Conservation (phyloP, 257 asterid species). For the Striga asiatica region DNA sequence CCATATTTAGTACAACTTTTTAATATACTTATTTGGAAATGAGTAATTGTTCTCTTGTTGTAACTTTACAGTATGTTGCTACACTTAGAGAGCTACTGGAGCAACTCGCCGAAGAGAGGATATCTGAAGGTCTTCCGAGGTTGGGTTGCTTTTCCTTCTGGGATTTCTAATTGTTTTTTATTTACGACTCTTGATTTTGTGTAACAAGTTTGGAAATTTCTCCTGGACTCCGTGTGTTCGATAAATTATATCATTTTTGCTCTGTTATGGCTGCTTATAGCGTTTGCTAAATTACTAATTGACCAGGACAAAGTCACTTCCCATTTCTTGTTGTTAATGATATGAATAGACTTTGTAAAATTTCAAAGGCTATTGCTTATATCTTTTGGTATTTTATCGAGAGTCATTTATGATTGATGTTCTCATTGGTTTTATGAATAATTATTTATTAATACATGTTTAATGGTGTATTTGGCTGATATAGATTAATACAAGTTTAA, state of each 20-base stretch:
- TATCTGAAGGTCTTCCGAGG: constrained; percentile 78
- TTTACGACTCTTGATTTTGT: not conserved
- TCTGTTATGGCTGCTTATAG: not conserved
- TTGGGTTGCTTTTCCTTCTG: constrained; percentile 19
- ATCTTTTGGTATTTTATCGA: not conserved
- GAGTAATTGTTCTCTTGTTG: constrained; percentile 10
- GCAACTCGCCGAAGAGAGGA: constrained; percentile 73
- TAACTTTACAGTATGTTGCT: constrained; percentile 57
- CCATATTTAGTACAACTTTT: not conserved
- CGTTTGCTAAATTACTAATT: not conserved
- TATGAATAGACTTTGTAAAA: not conserved
- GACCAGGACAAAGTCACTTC: not conserved
- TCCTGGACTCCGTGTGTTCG: too few relatives aligned
- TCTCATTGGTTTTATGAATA: not conserved
- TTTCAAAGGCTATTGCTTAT: not conserved
- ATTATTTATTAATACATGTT: not conserved
- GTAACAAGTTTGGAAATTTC: too few relatives aligned
- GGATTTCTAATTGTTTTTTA: not conserved
- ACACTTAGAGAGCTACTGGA: constrained; percentile 85
- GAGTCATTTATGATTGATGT: not conserved
- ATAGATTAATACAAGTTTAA: too few relatives aligned
- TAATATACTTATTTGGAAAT: not conserved
- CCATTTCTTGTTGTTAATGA: constrained; percentile 1
- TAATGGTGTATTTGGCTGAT: too few relatives aligned
- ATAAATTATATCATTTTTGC: not conserved